Base-by-base conservation (phyloP, 371 early-diverging fungal species). In the Apophysomyces ossiformis region DNA sequence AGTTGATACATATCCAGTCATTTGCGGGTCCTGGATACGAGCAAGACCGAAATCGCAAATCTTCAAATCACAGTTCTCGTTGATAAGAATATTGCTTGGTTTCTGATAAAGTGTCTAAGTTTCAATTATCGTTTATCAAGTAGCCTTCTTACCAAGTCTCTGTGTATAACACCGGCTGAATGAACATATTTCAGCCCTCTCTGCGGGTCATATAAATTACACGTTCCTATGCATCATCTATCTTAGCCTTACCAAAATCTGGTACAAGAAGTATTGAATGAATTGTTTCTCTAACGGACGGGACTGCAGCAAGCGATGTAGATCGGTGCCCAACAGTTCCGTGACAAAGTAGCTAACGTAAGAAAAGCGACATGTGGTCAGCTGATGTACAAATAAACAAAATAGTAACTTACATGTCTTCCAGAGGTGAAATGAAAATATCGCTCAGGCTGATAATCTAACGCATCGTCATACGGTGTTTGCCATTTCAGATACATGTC, bases 21-120 rank as follows among this genome's bases (percentile, higher is more conserved):
- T 95, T 76, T 94, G 93, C 58, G 94, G 89, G 70, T 93, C 95
- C 71, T 92, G 93, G 56, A 95, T 90, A 77, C 98, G 92, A 16
- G 98, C 97, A 58, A 98, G 78, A 16, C 98, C 98, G 81, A 98
- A 97, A 78, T 98, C 98, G 81, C 98, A 98, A 73, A 98, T 97
- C 87, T 95, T 96, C 50, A 97, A 84, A 74, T 96, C 97, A 75
- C 97, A 96, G 81, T 97, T 95, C 72, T 95, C 95, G 73, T 96
- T 96, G 74, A 97, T 90, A 36, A 97, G 83, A 67, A 97, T 94
- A 75, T 97, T 97, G 78, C 92, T 91, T 21, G 98, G 98, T 91
- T 97, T 96, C 92, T 87, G 76, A 13, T 57, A n/a, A 50, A 16
- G 9, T n/a, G 21, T 21, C 9, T 32, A 18, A 57, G 37, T 32